These are phyloP conservation scores for Solanum bulbocastanum DNA, from an alignment of 257 asterid species.

Conservation along the genomic window DNA sequence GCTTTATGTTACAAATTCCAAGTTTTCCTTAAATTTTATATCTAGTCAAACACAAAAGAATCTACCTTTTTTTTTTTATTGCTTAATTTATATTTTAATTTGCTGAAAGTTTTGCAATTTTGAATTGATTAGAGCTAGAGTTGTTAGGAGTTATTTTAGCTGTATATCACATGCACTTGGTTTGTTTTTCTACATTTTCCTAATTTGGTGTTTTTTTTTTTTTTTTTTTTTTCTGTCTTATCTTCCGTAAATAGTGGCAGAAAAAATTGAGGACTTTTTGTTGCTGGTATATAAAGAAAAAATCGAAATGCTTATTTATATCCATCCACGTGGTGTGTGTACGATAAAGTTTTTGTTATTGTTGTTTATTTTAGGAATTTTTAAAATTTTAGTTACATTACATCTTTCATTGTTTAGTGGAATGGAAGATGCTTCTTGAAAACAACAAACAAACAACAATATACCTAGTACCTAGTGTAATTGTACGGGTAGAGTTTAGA, in stretches of 20 bases:
- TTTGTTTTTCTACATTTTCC: neutral
- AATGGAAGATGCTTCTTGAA: neutral
- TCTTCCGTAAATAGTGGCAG: neutral
- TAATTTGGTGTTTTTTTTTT: neutral
- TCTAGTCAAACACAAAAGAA: no score
- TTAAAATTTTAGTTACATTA: neutral
- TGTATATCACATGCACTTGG: neutral
- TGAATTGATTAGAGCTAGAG: neutral
- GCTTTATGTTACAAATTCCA: neutral
- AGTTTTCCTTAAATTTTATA: neutral
- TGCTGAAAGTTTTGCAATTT: neutral
- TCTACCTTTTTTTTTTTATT: neutral
- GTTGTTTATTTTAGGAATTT: neutral
- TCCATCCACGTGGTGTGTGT: neutral
- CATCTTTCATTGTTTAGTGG: neutral
- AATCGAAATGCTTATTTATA: neutral
- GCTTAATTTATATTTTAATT: neutral
- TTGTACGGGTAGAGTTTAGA: neutral
- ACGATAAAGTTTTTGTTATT: neutral
- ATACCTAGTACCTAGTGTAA: neutral
- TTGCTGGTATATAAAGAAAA: neutral
- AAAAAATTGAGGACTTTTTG: neutral
- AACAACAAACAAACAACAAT: neutral
- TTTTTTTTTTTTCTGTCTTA: neutral
- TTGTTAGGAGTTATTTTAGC: neutral